Evolutionary conservation across 2,329 filamentous ascomycete genomes (phyloP).

Genomic region (Diaporthe sp.): DNA sequence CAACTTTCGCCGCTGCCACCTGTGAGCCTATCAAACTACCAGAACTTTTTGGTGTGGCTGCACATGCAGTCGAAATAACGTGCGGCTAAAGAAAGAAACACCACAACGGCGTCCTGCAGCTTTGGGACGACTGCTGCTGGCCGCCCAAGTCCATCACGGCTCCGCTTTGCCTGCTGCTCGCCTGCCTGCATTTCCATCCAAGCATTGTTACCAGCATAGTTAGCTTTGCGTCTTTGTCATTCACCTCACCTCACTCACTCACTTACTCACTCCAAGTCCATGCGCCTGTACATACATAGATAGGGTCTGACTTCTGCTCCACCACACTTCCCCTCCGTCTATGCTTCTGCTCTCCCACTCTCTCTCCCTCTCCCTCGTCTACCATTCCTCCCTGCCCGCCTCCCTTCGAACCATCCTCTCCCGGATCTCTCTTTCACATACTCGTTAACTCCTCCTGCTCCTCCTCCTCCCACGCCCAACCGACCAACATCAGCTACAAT

Average conservation of each 20-base stretch:
- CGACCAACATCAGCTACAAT: slow-evolving; percentile 24
- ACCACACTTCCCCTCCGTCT: slow-evolving; percentile 18
- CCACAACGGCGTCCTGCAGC: slow-evolving; percentile 28
- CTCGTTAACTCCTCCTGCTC: background rate
- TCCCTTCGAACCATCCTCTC: background rate
- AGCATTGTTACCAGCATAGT: slow-evolving; percentile 20
- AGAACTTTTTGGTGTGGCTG: background rate
- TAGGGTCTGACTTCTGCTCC: slow-evolving; percentile 17
- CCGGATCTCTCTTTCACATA: too few relatives aligned
- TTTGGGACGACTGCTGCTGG: background rate
- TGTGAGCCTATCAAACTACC: slow-evolving; percentile 32
- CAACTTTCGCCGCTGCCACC: background rate
- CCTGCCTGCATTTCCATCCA: slow-evolving; percentile 22
- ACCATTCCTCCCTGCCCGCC: background rate
- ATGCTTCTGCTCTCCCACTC: slow-evolving; percentile 1
- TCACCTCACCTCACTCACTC: slow-evolving; percentile 14
- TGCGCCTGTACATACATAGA: slow-evolving; percentile 16
- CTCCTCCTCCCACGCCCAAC: slow-evolving; percentile 8
- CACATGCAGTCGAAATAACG: slow-evolving; percentile 17
- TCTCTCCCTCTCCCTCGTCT: background rate
- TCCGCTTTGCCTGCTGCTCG: slow-evolving; percentile 28
- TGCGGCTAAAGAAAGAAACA: slow-evolving; percentile 34
- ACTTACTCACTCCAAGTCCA: background rate
- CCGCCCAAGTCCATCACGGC: slow-evolving; percentile 16
- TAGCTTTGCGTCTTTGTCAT: slow-evolving; percentile 19